Evolutionary conservation across 495 filamentous ascomycete genomes (phyloP).

Genomic region (Aspergillus cristatus): DNA sequence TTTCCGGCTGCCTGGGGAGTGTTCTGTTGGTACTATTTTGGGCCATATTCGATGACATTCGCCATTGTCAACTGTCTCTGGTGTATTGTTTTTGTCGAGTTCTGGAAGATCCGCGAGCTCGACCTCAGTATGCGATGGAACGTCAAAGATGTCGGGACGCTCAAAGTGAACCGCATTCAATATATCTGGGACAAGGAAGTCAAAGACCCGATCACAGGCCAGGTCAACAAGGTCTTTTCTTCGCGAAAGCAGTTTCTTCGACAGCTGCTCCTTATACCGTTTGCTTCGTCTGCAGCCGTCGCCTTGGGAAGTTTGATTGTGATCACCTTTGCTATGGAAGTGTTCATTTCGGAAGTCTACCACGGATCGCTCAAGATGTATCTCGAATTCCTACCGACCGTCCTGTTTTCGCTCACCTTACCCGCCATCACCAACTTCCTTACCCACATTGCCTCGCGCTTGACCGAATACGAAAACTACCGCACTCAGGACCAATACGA

Average conservation of each 20-base stretch:
- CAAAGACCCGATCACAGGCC: constrained; percentile 73
- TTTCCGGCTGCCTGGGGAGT: constrained; percentile 74
- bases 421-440: constrained; percentile 68
- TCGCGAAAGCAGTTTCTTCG: constrained; percentile 62
- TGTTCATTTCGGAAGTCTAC: constrained; percentile 91
- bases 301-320: constrained; percentile 73
- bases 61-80: constrained; percentile 69
- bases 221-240: constrained; percentile 66
- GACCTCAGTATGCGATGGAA: constrained; percentile 90
- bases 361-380: constrained; percentile 74
- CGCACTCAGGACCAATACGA: constrained; percentile 76
- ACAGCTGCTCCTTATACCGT: constrained; percentile 79
- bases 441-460: constrained; percentile 60
- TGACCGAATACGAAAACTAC: constrained; percentile 87
- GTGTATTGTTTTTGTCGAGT: constrained; percentile 87
- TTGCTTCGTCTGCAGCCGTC: constrained; percentile 62
- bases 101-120: constrained; percentile 88
- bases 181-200: constrained; percentile 71
- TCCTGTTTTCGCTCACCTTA: constrained; percentile 65
- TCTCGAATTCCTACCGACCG: constrained; percentile 77
- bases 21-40: constrained; percentile 65
- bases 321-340: constrained; percentile 77
- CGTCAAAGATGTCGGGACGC: constrained; percentile 69
- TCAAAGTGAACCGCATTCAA: constrained; percentile 68
- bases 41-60: constrained; percentile 74